Percentiles rank a stretch among this genome's conserved stretches.
These are phyloP conservation scores for Clarireedia monteithiana DNA, from an alignment of 2,329 filamentous ascomycete species.

Conservation along the genomic window DNA sequence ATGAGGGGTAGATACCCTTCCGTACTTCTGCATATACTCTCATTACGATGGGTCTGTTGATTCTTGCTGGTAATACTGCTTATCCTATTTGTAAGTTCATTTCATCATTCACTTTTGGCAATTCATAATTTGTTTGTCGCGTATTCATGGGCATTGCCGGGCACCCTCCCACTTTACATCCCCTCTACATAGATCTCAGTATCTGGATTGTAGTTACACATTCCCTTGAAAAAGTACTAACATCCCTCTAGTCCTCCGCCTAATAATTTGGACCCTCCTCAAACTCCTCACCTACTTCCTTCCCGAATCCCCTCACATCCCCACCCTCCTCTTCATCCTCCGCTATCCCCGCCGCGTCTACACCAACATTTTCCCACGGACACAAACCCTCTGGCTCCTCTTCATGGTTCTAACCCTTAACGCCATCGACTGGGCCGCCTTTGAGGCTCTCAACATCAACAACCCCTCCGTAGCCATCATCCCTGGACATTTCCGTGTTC, in stretches of 20 bases:
- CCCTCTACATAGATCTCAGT: constrained; percentile 25
- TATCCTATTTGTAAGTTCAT: constrained; percentile 9
- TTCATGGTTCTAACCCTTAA: constrained; percentile 54
- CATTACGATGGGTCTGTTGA: constrained; percentile 44
- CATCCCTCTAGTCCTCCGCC: constrained; percentile 44
- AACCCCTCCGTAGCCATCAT: constrained; percentile 48
- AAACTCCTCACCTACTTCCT: constrained; percentile 35
- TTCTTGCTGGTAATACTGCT: constrained; percentile 58
- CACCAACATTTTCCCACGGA: constrained; percentile 55
- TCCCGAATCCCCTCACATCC: constrained; percentile 12
- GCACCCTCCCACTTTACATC: constrained; percentile 35
- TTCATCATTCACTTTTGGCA: not conserved
- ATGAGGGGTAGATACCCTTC: constrained; percentile 31
- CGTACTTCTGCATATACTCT: constrained; percentile 34
- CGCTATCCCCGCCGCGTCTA: constrained; percentile 51
- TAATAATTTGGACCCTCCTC: constrained; percentile 48
- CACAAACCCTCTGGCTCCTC: constrained; percentile 59
- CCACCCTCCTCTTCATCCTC: constrained; percentile 45
- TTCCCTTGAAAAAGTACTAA: not conserved
- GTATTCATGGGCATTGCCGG: not conserved
- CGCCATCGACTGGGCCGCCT: constrained; percentile 55
- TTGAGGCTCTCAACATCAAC: constrained; percentile 57
- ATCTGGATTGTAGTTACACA: not conserved
- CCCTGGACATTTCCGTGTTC: constrained; percentile 43
- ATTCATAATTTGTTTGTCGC: not conserved